These are phyloP conservation scores for Raphanus hybrid DNA, from an alignment of 441 rosid genomes.

Conservation along the genomic window DNA sequence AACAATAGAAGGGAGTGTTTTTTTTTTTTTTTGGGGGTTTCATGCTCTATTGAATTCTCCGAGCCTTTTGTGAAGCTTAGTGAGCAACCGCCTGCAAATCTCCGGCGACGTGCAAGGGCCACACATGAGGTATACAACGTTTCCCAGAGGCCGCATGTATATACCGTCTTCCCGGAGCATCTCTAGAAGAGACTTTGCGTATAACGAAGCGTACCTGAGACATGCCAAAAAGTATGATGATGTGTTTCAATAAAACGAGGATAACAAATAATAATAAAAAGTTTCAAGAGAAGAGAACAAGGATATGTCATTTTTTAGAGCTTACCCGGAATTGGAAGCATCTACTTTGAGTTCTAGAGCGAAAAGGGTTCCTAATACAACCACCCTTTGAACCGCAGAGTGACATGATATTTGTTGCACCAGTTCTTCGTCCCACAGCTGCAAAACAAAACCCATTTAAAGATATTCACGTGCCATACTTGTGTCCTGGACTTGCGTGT, in stretches of 20 bases:
- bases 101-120: conserved; percentile 86
- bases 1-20: not conserved
- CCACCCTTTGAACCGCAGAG: conserved; percentile 77
- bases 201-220: conserved; percentile 72
- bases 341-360: conserved; percentile 78
- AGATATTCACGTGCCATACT: not conserved
- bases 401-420: conserved; percentile 71
- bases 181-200: conserved; percentile 64
- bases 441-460: conserved; percentile 36
- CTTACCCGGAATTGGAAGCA: conserved; percentile 76
- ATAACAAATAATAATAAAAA: not conserved
- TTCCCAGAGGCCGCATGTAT: conserved; percentile 85
- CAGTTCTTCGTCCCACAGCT: conserved; percentile 82
- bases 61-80: conserved; percentile 64
- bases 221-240: not conserved
- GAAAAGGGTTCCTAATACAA: conserved; percentile 79
- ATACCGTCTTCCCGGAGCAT: conserved; percentile 81
- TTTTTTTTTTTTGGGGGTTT: not conserved
- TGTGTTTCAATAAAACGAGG: not conserved
- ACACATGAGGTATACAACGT: conserved; percentile 86
- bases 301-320: conserved; percentile 16
- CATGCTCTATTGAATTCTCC: conserved; percentile 34
- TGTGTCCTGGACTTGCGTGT: not conserved
- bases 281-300: not conserved
- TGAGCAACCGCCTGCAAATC: conserved; percentile 60